phyloP scores from a whole-genome alignment of 208 protist genomes.

The Angomonas ambiguus region DNA sequence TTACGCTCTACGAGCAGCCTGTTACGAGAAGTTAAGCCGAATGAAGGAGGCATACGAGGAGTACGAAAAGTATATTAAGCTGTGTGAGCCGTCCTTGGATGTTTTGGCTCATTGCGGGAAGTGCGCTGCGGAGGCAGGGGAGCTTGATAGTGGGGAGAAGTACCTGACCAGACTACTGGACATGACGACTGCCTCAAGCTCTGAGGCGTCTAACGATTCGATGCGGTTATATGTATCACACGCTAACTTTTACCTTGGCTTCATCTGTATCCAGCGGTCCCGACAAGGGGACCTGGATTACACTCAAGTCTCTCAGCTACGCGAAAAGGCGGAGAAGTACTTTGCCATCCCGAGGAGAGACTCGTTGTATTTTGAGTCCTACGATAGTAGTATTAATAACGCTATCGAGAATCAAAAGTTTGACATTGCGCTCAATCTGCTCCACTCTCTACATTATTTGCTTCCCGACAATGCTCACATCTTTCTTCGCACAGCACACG shows the following conservation, averaged over 20 bases:
- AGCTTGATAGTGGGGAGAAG: conserved; percentile 35
- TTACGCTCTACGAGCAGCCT: conserved; percentile 72
- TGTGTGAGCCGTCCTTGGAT: conserved; percentile 54
- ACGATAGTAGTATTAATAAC: conserved; percentile 49
- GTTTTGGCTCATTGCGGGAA: conserved; percentile 77
- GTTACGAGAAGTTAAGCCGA: conserved; percentile 57
- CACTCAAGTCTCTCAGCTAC: conserved; percentile 7
- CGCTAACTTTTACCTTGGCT: conserved; percentile 78
- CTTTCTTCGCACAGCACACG: conserved; percentile 54
- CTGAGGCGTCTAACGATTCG: conserved; percentile 6
- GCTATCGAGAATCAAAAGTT: conserved; percentile 50
- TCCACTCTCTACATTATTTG: conserved; percentile 59
- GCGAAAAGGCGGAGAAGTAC: conserved; percentile 29
- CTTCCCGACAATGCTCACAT: conserved; percentile 47
- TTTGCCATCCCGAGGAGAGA: conserved; percentile 42
- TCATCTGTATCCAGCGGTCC: conserved; percentile 20
- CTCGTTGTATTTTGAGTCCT: conserved; percentile 45
- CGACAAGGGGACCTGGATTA: background rate
- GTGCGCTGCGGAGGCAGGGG: conserved; percentile 73
- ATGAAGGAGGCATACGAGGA: conserved; percentile 56
- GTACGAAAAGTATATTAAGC: conserved; percentile 82
- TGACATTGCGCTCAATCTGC: conserved; percentile 49
- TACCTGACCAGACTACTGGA: conserved; percentile 44
- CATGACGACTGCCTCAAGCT: background rate
- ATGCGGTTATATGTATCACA: conserved; percentile 62